Base-by-base conservation (phyloP, 2,329 filamentous ascomycete genomes). In the Paecilomyces fulvus region DNA sequence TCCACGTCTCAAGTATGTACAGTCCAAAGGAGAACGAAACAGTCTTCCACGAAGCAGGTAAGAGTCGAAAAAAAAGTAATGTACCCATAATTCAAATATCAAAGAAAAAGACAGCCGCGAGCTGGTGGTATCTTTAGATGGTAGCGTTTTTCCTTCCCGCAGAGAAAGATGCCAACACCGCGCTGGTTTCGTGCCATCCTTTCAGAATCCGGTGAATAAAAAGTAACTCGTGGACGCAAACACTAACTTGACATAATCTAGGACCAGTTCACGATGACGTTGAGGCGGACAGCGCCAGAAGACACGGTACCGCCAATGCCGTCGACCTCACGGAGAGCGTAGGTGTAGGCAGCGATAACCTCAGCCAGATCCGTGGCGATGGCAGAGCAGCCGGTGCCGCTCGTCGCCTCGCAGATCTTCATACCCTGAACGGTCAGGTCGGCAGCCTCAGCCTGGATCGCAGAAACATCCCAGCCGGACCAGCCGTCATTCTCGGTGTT, bases 401-500 rank as follows among this genome's bases (percentile, higher is more conserved):
- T 17, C 60, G 65, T 17, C 60, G 65, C 63, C 54, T 64, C 59
- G 57, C 69, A 73, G 54, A 75, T 72, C 56, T 64, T 63, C 70
- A 75, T 73, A 53, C 72, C 72, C 62, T 71, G 64, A 52, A 73
- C 60, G 0, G 64, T 57, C 33, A 63, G 14, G 14, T 58, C 55
- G 56, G 65, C 61, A 23, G 58, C 53, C 63, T 73, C 57, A 30
- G 69, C 70, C 55, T 67, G 62, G 57, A 75, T 75, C 55, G 65
- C 67, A 51, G 73, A 75, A n/a, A 74, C 72, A 52, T 75, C 73
- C 64, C 69, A 75, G 59, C 69, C 67, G 56, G 69, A 69, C 65
- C 62, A 72, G 53, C 60, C 60, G 31, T 64, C 37, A 64, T 73
- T 74, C 54, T 58, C 53, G 23, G 48, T 23, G 64, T 62, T 67